Evolutionary conservation across 495 filamentous ascomycete species (phyloP).

Genomic region (Hyaloscypha finlandica): DNA sequence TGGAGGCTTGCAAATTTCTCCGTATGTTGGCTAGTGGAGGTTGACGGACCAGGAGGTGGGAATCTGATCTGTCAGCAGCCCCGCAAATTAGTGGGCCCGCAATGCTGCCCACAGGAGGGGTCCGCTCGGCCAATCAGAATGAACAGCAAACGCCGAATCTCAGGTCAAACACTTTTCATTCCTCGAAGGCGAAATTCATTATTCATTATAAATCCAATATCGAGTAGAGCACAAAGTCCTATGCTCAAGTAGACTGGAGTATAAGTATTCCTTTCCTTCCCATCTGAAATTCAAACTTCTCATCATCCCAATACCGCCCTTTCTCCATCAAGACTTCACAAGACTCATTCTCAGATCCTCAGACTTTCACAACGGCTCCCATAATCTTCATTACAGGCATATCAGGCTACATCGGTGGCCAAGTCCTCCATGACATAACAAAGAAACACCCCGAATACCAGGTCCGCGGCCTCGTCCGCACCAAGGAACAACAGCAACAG

Average conservation of each 20-base stretch:
- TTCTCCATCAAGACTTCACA: not conserved
- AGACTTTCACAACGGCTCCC: not conserved
- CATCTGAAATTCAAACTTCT: not conserved
- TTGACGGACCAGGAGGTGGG: not conserved
- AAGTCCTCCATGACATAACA: conserved; percentile 51
- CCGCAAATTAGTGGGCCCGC: not conserved
- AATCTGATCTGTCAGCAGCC: not conserved
- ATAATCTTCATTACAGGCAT: conserved; percentile 51
- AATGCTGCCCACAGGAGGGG: not conserved
- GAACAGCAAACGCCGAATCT: not conserved
- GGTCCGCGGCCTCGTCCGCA: conserved; percentile 59
- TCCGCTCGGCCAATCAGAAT: not conserved
- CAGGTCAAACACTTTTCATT: not conserved
- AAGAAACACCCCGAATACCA: conserved; percentile 62
- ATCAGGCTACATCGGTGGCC: conserved; percentile 71
- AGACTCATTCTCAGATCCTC: not conserved
- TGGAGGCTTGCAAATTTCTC: no score
- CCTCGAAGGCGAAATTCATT: not conserved
- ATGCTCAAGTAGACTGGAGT: not conserved
- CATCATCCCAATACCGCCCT: not conserved
- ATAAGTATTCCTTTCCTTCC: not conserved
- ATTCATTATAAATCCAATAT: conserved; percentile 1
- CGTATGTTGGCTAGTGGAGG: not conserved
- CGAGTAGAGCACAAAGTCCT: not conserved
- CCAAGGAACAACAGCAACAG: conserved; percentile 54